phyloP scores from a whole-genome alignment of 768 basidiomycete species.

The Pluteus cervinus region DNA sequence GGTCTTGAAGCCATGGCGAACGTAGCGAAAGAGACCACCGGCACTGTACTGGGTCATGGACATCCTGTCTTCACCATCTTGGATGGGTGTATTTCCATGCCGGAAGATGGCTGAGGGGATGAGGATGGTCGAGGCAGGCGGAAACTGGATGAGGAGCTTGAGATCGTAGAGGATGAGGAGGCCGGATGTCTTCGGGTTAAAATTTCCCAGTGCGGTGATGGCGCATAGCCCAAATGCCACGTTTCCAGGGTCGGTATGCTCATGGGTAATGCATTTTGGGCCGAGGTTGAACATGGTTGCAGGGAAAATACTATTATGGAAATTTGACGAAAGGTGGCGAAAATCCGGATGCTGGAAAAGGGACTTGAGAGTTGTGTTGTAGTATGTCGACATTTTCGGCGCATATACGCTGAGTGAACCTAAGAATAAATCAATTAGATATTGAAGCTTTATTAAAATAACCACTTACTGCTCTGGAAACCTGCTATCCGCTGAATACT shows the following conservation, averaged over 20 bases:
- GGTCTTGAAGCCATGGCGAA: conserved; percentile 13
- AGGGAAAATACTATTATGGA: no score
- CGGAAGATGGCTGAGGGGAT: conserved; percentile 16
- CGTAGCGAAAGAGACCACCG: conserved; percentile 18
- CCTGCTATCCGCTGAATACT: no score
- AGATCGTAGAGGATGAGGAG: conserved; percentile 21
- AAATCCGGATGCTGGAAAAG: no score
- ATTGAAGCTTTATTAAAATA: no score
- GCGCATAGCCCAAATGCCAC: conserved; percentile 15
- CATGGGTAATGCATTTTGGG: not conserved
- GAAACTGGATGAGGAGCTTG: conserved; percentile 18
- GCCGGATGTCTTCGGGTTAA: conserved; percentile 15
- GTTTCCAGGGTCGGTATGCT: conserved; percentile 18
- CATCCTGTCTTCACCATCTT: conserved; percentile 10
- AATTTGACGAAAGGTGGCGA: no score
- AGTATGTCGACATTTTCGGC: no score
- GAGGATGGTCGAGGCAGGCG: conserved; percentile 10
- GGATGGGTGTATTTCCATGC: conserved; percentile 16
- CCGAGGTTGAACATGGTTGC: no score
- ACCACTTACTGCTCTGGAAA: no score
- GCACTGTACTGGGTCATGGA: conserved; percentile 22
- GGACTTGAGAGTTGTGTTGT: no score
- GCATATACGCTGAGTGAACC: no score
- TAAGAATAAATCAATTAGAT: no score
- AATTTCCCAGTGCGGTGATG: conserved; percentile 19